Conservation (phyloP, 495 filamentous ascomycete genomes). For the Aspergillus kassunensis region DNA sequence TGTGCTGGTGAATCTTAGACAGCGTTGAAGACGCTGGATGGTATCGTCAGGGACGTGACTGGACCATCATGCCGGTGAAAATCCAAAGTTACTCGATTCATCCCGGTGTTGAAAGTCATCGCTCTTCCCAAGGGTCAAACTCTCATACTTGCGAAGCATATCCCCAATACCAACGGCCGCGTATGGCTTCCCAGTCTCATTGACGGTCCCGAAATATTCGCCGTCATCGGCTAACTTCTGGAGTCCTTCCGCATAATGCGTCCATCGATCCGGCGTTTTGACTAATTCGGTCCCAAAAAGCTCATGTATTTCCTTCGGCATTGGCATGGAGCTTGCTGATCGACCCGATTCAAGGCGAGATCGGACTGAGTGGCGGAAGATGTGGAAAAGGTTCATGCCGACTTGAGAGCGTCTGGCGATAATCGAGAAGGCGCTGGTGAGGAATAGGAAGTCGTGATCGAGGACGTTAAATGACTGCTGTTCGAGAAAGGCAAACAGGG, state of each 20-base stretch:
- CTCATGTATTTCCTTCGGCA: conserved; percentile 15
- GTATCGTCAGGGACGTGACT: too few species aligned
- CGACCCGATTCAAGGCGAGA: conserved; percentile 8
- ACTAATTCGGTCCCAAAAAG: conserved; percentile 11
- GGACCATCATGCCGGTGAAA: conserved; percentile 1
- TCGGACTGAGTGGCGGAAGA: conserved; percentile 26
- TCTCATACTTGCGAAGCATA: conserved; percentile 24
- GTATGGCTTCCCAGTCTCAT: neutral
- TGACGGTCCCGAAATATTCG: conserved; percentile 7
- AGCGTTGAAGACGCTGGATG: too few species aligned
- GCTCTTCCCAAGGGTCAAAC: conserved; percentile 19
- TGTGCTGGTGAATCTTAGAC: too few species aligned
- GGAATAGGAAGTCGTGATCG: conserved; percentile 25
- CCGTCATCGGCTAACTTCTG: conserved; percentile 2
- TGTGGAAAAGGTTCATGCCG: conserved; percentile 22
- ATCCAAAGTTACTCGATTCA: neutral
- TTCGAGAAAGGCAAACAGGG: conserved; percentile 27
- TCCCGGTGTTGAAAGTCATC: neutral
- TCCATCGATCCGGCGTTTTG: conserved; percentile 10
- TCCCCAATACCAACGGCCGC: conserved; percentile 10
- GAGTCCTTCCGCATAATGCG: conserved; percentile 11
- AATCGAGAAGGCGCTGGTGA: conserved; percentile 25
- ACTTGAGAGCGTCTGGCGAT: conserved; percentile 25
- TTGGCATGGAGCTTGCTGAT: neutral
- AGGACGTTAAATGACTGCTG: conserved; percentile 24